These are phyloP conservation scores for Botrytis deweyae DNA, from an alignment of 2,329 filamentous ascomycete genomes.

Conservation along the genomic window DNA sequence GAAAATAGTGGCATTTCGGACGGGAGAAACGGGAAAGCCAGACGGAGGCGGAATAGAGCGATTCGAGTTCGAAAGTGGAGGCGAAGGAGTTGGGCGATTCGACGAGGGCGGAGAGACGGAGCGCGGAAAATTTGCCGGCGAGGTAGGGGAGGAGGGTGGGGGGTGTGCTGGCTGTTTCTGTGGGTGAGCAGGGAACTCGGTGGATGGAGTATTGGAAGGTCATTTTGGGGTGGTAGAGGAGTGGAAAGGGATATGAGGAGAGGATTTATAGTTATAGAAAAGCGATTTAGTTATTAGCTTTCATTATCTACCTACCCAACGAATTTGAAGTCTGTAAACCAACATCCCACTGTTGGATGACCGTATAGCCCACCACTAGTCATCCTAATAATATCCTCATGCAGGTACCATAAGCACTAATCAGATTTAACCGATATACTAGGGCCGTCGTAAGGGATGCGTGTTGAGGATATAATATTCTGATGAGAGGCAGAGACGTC, in stretches of 20 bases:
- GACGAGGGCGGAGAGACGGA: slow-evolving; percentile 38
- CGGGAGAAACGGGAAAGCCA: slow-evolving; percentile 36
- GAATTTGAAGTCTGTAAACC: too few species aligned
- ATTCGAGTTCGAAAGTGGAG: slow-evolving; percentile 39
- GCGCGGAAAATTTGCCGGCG: slow-evolving; percentile 33
- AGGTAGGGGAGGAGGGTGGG: slow-evolving; percentile 28
- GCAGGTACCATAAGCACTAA: neutral
- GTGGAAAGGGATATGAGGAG: too few species aligned
- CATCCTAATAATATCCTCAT: neutral
- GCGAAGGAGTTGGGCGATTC: slow-evolving; percentile 37
- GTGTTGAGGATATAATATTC: too few species aligned
- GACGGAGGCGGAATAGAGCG: slow-evolving; percentile 30
- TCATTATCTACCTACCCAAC: neutral
- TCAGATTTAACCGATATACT: neutral
- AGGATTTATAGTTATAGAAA: neutral
- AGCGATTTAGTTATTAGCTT: neutral
- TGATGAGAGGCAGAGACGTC: too few species aligned
- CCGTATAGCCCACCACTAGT: neutral
- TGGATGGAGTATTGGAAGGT: slow-evolving; percentile 29
- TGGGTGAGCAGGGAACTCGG: slow-evolving; percentile 15
- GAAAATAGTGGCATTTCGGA: slow-evolving; percentile 36
- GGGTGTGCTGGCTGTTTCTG: slow-evolving; percentile 21
- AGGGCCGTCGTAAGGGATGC: neutral
- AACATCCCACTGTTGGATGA: neutral
- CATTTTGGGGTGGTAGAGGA: slow-evolving; percentile 13